Conservation (phyloP, 352 stramenopile species). For the Pythium phragmitis region DNA sequence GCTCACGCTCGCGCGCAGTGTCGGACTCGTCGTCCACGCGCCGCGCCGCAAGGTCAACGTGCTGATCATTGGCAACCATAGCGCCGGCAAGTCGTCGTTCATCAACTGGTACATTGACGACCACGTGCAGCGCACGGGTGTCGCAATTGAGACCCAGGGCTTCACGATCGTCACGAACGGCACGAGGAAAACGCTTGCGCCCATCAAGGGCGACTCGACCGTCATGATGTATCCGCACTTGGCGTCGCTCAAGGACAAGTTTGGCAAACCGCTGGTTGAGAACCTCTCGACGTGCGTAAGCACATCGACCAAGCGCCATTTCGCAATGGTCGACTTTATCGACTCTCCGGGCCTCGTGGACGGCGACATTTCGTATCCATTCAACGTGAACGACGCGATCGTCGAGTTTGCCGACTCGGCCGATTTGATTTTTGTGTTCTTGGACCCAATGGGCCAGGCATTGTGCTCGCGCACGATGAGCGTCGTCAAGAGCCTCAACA, state of each 20-base stretch:
- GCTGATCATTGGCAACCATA: constrained; percentile 75
- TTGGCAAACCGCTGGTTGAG: constrained; percentile 60
- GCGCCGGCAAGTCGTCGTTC: constrained; percentile 70
- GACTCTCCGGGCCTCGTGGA: constrained; percentile 70
- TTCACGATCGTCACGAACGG: constrained; percentile 69
- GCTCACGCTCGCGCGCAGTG: constrained; percentile 30
- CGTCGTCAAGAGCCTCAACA: constrained; percentile 60
- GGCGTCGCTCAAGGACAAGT: constrained; percentile 46
- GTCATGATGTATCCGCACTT: constrained; percentile 61
- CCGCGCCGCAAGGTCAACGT: constrained; percentile 69
- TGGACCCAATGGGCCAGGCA: constrained; percentile 65
- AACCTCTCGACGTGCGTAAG: constrained; percentile 62
- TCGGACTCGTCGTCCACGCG: constrained; percentile 40
- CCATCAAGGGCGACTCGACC: constrained; percentile 66
- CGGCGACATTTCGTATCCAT: constrained; percentile 66
- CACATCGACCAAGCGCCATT: constrained; percentile 47
- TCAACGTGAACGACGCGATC: constrained; percentile 65
- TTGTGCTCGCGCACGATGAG: constrained; percentile 71
- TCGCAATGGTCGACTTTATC: constrained; percentile 69
- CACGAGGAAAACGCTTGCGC: constrained; percentile 47
- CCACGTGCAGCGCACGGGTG: constrained; percentile 58
- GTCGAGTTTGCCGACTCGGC: constrained; percentile 46
- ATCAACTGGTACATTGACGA: constrained; percentile 71
- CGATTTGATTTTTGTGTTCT: constrained; percentile 71
- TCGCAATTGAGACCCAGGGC: constrained; percentile 65